Conservation (phyloP, 2,329 filamentous ascomycete species). For the Phoma sp. region DNA sequence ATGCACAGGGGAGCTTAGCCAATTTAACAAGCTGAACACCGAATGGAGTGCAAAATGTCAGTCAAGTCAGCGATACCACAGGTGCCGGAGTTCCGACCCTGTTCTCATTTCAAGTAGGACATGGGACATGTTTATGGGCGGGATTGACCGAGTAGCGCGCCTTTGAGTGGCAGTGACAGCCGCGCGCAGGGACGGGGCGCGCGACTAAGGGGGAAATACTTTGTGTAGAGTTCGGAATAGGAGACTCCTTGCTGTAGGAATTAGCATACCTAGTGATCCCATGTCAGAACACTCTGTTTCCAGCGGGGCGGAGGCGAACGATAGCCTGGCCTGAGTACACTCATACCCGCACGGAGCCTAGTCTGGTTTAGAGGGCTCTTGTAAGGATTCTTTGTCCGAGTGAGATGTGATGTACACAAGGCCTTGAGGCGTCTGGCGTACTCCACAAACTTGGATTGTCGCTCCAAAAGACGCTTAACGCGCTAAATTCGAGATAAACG, state of each 20-base stretch:
- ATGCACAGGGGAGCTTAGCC: constrained; percentile 37
- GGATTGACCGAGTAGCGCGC: constrained; percentile 29
- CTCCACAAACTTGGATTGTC: constrained; percentile 27
- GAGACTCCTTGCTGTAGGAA: constrained; percentile 27
- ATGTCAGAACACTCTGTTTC: constrained; percentile 8
- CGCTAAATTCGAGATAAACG: constrained; percentile 27
- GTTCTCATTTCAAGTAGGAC: constrained; percentile 30
- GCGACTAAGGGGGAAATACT: constrained; percentile 21
- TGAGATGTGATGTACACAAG: constrained; percentile 17
- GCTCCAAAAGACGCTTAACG: constrained; percentile 28
- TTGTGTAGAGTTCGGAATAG: constrained; percentile 28
- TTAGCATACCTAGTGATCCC: constrained; percentile 15
- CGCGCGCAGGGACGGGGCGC: constrained; percentile 28
- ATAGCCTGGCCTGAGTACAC: constrained; percentile 14
- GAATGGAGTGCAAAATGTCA: constrained; percentile 14
- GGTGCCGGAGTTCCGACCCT: constrained; percentile 23
- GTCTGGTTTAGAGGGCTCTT: constrained; percentile 24
- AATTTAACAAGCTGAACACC: constrained; percentile 31
- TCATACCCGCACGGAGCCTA: constrained; percentile 31
- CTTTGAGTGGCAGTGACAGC: constrained; percentile 24
- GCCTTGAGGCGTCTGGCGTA: constrained; percentile 31
- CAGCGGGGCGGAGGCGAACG: constrained; percentile 27
- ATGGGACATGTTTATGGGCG: constrained; percentile 31
- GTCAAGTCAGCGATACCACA: constrained; percentile 3
- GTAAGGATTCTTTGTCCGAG: constrained; percentile 8